Evolutionary conservation across 106 monocot species (phyloP).

Genomic region (Dendrobium officinale): DNA sequence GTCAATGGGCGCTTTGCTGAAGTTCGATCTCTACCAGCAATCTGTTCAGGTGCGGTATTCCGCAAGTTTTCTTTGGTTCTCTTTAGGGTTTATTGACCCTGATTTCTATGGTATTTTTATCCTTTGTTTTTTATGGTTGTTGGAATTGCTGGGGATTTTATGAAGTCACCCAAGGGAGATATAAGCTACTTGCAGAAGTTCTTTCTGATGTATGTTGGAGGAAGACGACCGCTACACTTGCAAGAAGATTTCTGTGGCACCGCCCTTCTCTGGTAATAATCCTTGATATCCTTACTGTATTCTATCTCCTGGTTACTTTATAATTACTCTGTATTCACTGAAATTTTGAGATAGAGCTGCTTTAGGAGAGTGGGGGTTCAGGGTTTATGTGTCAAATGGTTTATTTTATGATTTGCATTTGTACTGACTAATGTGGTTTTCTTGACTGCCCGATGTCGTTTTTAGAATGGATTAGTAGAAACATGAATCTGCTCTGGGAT

Average conservation of each 20-base stretch:
- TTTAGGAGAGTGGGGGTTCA: neutral
- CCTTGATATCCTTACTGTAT: neutral
- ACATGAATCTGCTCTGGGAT: neutral
- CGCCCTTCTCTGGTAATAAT: slow-evolving; percentile 67
- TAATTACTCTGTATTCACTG: neutral
- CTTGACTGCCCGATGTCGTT: neutral
- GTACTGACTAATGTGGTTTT: neutral
- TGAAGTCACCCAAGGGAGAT: slow-evolving; percentile 82
- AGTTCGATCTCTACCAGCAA: slow-evolving; percentile 73
- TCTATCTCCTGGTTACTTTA: neutral
- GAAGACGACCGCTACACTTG: slow-evolving; percentile 65
- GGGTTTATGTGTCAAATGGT: neutral
- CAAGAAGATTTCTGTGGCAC: slow-evolving; percentile 96
- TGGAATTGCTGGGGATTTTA: neutral
- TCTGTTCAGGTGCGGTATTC: slow-evolving; percentile 53
- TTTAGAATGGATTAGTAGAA: neutral
- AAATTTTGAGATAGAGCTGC: neutral
- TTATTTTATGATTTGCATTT: neutral
- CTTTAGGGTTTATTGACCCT: neutral
- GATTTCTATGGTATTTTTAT: neutral
- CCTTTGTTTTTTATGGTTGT: neutral
- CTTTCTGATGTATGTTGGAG: slow-evolving; percentile 87
- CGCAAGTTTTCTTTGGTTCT: neutral
- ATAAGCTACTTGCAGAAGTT: slow-evolving; percentile 95
- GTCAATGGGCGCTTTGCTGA: slow-evolving; percentile 12